Evolutionary conservation across 192 early-diverging fungal species (phyloP), one percentile per base, ranked within the genome.

Genomic region (Spizellomyces punctatus): DNA sequence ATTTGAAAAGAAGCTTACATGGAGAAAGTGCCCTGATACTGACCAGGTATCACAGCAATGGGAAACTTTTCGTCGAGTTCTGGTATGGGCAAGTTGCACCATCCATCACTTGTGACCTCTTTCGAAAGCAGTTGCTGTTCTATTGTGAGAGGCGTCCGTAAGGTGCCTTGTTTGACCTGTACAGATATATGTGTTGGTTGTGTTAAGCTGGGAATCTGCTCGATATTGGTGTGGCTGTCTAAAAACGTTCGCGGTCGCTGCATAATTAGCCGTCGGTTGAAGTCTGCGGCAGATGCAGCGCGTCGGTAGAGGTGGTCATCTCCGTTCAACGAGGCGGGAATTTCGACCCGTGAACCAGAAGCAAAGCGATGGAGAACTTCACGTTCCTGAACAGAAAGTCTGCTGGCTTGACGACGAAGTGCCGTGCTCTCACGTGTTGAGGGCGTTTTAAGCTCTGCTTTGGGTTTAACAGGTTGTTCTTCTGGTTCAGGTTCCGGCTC

Each of bases 181-280:
- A 84, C 66, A 6, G 70, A 12, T 6, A 81, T 74, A 59, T 58
- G 49, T n/a, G 54, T 56, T 10, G 82, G 78, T 62, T 84, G 82
- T 6, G 74, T 79, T 14, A 67, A 21, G 22, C 48, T 50, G 5
- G 83, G 71, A 36, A 85, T 73, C 65, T 82, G 83, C 66, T 85
- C 80, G 36, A 85, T 66, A 59, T 79, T 81, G 5, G 83, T 85
- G 66, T 85, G 83, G 43, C 76, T 27, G 61, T 85, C 83, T 8
- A 78, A 66, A 58, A 82, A 82, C 7, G 66, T 58, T 2, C 58
- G 55, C 8, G 71, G 74, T 10, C 83, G 63, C 10, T 67, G 63
- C 41, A 58, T 58, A 16, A 59, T 52, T 10, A 85, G 70, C 6
- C 81, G 74, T 5, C 75, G 69, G 54, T 85, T 85, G 69, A 85